Conservation (phyloP, 345 rosid species). For the rapeseed (Brassica napus) region DNA sequence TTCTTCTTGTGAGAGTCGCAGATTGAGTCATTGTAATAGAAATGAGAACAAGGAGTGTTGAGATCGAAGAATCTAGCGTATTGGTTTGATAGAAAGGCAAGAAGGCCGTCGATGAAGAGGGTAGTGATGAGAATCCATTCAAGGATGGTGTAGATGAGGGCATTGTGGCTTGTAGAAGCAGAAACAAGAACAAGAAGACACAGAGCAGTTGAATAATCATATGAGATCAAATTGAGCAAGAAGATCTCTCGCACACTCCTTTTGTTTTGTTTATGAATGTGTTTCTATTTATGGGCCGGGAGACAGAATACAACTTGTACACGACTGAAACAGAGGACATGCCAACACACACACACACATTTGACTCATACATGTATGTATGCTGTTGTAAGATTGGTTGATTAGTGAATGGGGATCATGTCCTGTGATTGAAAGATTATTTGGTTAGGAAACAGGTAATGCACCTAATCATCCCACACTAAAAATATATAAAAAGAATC, state of each 20-base stretch:
- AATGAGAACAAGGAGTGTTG: slow-evolving; percentile 68
- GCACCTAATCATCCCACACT: slow-evolving; percentile 34
- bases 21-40: slow-evolving; percentile 77
- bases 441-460: slow-evolving; percentile 30
- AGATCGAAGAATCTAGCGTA: slow-evolving; percentile 75
- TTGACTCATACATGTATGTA: background rate
- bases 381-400: slow-evolving; percentile 11
- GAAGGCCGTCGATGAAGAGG: slow-evolving; percentile 68
- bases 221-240: background rate
- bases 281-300: background rate
- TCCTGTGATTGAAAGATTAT: slow-evolving; percentile 33
- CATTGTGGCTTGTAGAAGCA: slow-evolving; percentile 35
- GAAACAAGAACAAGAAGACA: slow-evolving; percentile 28
- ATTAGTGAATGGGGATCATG: slow-evolving; percentile 34
- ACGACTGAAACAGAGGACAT: slow-evolving; percentile 29
- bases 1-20: slow-evolving; percentile 82
- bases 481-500: slow-evolving; percentile 8
- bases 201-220: slow-evolving; percentile 26
- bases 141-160: slow-evolving; percentile 65
- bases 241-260: no score
- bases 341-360: slow-evolving; percentile 21
- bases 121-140: slow-evolving; percentile 74
- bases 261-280: background rate
- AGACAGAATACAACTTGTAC: slow-evolving; percentile 15
- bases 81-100: slow-evolving; percentile 66